phyloP scores from a whole-genome alignment of 371 early-diverging fungal species.

The Lichtheimia ornata region DNA sequence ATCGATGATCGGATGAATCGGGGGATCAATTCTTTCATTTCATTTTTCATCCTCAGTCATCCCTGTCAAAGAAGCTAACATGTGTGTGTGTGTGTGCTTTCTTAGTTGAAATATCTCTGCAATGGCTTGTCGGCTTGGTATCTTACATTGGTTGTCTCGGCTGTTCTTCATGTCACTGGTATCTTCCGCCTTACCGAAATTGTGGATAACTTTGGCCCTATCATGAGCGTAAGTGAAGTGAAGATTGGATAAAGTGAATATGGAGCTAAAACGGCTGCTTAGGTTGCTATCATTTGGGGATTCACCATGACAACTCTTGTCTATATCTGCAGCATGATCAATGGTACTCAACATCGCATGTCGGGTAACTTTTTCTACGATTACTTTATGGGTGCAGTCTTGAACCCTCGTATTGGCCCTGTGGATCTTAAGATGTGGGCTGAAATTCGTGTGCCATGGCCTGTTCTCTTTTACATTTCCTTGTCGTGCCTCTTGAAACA shows the following conservation, averaged over 20 bases:
- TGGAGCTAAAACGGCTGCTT: not conserved
- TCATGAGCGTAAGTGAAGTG: conserved; percentile 44
- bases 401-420: conserved; percentile 77
- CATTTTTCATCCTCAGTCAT: no score
- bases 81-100: conserved; percentile 6
- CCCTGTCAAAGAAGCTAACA: not conserved
- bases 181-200: conserved; percentile 57
- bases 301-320: conserved; percentile 50
- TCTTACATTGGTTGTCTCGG: conserved; percentile 44
- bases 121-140: conserved; percentile 64
- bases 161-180: conserved; percentile 50
- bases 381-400: conserved; percentile 71
- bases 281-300: conserved; percentile 56
- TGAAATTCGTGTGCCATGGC: conserved; percentile 81
- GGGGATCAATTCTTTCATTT: no score
- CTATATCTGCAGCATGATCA: conserved; percentile 33
- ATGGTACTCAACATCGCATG: conserved; percentile 57
- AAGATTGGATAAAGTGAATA: not conserved
- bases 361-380: conserved; percentile 82
- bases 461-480: conserved; percentile 68
- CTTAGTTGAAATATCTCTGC: conserved; percentile 56
- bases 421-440: conserved; percentile 88
- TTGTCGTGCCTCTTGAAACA: conserved; percentile 72
- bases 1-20: no score
- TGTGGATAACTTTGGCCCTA: conserved; percentile 62